These are phyloP conservation scores for Aspergillus persii DNA, from an alignment of 2,329 filamentous ascomycete genomes.

Conservation along the genomic window DNA sequence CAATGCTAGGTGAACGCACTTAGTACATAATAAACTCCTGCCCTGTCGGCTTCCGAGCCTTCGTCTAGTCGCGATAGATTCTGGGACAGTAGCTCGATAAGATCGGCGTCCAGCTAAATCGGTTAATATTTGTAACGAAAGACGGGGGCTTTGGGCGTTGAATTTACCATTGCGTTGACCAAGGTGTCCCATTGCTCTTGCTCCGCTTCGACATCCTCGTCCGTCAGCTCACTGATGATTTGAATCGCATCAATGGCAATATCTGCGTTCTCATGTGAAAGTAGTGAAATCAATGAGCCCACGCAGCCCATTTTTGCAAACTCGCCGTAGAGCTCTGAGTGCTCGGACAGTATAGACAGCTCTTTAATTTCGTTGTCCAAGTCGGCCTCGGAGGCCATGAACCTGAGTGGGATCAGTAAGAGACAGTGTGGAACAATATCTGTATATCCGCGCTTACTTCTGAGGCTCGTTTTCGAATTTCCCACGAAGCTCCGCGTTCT, in stretches of 20 bases:
- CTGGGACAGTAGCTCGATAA: slow-evolving; percentile 47
- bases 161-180: slow-evolving; percentile 58
- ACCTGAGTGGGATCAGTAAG: slow-evolving; percentile 37
- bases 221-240: slow-evolving; percentile 84
- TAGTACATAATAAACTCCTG: slow-evolving; percentile 82
- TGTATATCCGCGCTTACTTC: slow-evolving; percentile 51
- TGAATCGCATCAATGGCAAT: slow-evolving; percentile 90
- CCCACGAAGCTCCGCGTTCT: slow-evolving; percentile 84
- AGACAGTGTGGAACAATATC: neutral
- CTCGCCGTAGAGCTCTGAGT: slow-evolving; percentile 77
- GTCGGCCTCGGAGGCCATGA: slow-evolving; percentile 84
- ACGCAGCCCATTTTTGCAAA: slow-evolving; percentile 74
- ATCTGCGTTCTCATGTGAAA: slow-evolving; percentile 95
- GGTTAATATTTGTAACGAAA: slow-evolving; percentile 14
- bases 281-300: slow-evolving; percentile 70
- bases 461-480: slow-evolving; percentile 77
- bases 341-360: slow-evolving; percentile 81
- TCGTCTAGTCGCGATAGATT: slow-evolving; percentile 77
- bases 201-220: slow-evolving; percentile 83
- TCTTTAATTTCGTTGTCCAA: slow-evolving; percentile 84
- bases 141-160: no score
- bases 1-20: slow-evolving; percentile 30
- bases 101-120: slow-evolving; percentile 40
- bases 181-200: slow-evolving; percentile 78
- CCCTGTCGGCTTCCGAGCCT: slow-evolving; percentile 66